These are phyloP conservation scores for Hygrophorus russula DNA, from an alignment of 768 basidiomycete genomes.

Conservation along the genomic window DNA sequence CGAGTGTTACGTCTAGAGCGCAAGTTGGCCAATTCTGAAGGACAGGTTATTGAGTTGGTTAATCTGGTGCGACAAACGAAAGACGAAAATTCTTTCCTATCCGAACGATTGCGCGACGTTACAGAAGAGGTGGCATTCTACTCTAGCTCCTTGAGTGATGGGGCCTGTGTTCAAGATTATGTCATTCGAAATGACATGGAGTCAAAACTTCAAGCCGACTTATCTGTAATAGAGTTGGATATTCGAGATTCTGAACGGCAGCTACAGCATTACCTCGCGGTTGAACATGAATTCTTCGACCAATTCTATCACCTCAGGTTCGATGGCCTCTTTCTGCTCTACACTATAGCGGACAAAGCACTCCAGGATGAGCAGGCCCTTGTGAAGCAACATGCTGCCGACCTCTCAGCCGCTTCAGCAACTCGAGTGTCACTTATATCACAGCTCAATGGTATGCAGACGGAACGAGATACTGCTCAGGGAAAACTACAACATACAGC, in stretches of 20 bases:
- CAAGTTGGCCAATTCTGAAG: slow-evolving; percentile 57
- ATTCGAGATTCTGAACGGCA: slow-evolving; percentile 4
- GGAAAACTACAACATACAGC: background rate
- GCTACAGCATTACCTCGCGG: slow-evolving; percentile 5
- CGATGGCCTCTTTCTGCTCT: slow-evolving; percentile 23
- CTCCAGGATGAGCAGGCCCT: slow-evolving; percentile 17
- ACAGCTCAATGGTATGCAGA: slow-evolving; percentile 27
- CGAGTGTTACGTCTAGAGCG: slow-evolving; percentile 47
- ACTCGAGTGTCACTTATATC: slow-evolving; percentile 30
- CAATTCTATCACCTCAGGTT: slow-evolving; percentile 26
- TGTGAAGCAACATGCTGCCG: slow-evolving; percentile 20
- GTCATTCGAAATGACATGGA: background rate
- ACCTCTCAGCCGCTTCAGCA: slow-evolving; percentile 29
- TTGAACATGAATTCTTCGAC: slow-evolving; percentile 10
- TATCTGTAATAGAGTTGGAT: slow-evolving; percentile 2
- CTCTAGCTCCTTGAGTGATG: background rate
- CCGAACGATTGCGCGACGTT: slow-evolving; percentile 20
- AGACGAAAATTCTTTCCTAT: slow-evolving; percentile 38
- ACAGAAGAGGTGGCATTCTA: slow-evolving; percentile 22
- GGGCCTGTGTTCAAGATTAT: background rate
- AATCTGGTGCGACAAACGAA: slow-evolving; percentile 47
- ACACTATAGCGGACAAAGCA: slow-evolving; percentile 18
- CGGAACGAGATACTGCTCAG: slow-evolving; percentile 20
- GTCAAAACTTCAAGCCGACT: background rate
- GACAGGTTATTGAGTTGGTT: slow-evolving; percentile 53